Evolutionary conservation across 805 yeast species (phyloP), one percentile per base, ranked within the genome.

Genomic region (Kodamaea lidongshanica): DNA sequence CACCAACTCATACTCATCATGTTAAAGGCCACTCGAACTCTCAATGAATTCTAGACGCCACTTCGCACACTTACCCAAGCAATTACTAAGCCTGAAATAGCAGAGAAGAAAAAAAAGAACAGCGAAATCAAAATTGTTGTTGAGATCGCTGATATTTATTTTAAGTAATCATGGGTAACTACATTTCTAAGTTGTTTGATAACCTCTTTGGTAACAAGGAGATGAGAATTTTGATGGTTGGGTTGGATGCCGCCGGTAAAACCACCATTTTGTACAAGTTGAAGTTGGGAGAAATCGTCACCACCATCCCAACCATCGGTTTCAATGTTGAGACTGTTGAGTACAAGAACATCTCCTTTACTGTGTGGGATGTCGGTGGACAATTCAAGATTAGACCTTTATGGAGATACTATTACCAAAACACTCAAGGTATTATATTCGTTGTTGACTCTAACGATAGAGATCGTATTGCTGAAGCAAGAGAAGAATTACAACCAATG

Each of bases 361-460:
- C 66, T 26, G 66, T 60, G 28, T 60, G 66, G 66, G 66, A 60
- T 44, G 65, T 58, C 34, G 66, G 66, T 53, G 66, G 66, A 50
- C 66, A 60, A 41, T 64, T 59, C 45, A 60, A 58, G 48, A 60
- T 60, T 42, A 46, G 66, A 44, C 66, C 66, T 27, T 56, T 60
- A 48, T 60, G 66, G 66, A 55, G 66, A 50, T 58, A 60, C 52
- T 60, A 60, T 54, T 60, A 50, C 55, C 66, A 58, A 42, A 59
- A 59, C 51, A 57, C 67, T 29, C 65, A 60, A 38, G 67, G 65
- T 38, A 57, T 60, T 35, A 60, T 60, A 30, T 60, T 58, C 45
- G 67, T 60, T 12, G 63, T 60, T 28, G 67, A 60, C 50, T 59
- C 65, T 30, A 59, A 59, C 49, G 67, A 60, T 40, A 53, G 65